These are phyloP conservation scores for Helianthus annuus DNA, from an alignment of 129 eudicot genomes.

Conservation along the genomic window DNA sequence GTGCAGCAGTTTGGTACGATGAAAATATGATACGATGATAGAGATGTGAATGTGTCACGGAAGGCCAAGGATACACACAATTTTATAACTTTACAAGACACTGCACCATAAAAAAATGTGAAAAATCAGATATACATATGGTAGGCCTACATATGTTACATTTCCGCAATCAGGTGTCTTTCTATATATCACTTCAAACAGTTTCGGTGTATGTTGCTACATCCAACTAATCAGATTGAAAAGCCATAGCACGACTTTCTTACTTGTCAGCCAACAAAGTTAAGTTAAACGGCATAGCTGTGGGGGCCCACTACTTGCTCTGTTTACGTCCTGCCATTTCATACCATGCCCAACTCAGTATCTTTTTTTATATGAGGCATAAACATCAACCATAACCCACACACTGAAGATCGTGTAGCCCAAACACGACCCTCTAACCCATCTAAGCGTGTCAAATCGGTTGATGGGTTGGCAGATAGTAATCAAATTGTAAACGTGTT, in stretches of 20 bases:
- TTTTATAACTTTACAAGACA: neutral
- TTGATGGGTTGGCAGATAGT: too few relatives aligned
- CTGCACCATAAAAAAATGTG: neutral
- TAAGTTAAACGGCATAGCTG: conserved; percentile 20
- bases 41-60: conserved; percentile 3
- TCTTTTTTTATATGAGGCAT: neutral
- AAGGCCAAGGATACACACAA: conserved; percentile 1
- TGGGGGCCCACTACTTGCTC: conserved; percentile 1
- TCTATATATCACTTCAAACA: neutral
- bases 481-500: too few relatives aligned
- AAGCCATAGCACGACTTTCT: conserved; percentile 6
- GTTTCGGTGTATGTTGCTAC: neutral
- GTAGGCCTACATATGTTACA: conserved; percentile 10
- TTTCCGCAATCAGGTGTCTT: conserved; percentile 9
- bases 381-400: too few relatives aligned
- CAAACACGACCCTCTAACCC: too few relatives aligned
- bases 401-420: too few relatives aligned
- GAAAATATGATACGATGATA: neutral
- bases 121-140: conserved; percentile 1
- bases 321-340: conserved; percentile 19
- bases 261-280: conserved; percentile 15
- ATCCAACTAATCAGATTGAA: neutral
- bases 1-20: neutral
- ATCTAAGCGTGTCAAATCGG: too few relatives aligned
- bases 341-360: neutral